phyloP scores from a whole-genome alignment of 805 yeast genomes.

The Sugiyamaella chiloensis region DNA sequence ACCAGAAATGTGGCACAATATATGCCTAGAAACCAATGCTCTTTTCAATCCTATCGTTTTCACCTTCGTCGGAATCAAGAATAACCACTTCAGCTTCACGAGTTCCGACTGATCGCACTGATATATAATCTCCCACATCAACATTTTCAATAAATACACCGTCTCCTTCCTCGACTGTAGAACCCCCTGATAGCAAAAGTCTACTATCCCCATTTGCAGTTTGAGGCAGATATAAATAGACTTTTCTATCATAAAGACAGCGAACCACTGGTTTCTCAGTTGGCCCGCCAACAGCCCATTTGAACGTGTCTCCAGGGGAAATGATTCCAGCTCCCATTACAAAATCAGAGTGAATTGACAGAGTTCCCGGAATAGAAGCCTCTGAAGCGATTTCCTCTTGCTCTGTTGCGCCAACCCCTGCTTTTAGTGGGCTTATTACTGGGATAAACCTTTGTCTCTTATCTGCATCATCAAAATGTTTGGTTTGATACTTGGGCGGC shows the following conservation, averaged over 20 bases:
- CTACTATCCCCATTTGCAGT: not conserved
- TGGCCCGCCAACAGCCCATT: not conserved
- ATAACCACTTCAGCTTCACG: slow-evolving; percentile 6
- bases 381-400: not conserved
- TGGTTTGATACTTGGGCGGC: slow-evolving; percentile 2
- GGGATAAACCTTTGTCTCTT: slow-evolving; percentile 5
- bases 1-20: not conserved
- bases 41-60: not conserved
- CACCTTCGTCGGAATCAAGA: slow-evolving; percentile 2
- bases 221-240: slow-evolving; percentile 6
- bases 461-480: not conserved
- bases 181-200: not conserved
- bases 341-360: slow-evolving; percentile 8
- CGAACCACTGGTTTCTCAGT: not conserved
- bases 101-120: not conserved
- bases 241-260: not conserved
- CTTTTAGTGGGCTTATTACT: slow-evolving; percentile 6
- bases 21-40: not conserved
- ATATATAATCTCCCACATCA: not conserved
- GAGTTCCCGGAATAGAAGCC: slow-evolving; percentile 1
- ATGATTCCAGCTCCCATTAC: slow-evolving; percentile 10
- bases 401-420: slow-evolving; percentile 5
- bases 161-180: slow-evolving; percentile 2
- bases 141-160: slow-evolving; percentile 5
- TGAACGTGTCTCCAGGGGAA: slow-evolving; percentile 2